These are phyloP conservation scores for Clausena lansium DNA, from an alignment of 345 rosid species.

Conservation along the genomic window DNA sequence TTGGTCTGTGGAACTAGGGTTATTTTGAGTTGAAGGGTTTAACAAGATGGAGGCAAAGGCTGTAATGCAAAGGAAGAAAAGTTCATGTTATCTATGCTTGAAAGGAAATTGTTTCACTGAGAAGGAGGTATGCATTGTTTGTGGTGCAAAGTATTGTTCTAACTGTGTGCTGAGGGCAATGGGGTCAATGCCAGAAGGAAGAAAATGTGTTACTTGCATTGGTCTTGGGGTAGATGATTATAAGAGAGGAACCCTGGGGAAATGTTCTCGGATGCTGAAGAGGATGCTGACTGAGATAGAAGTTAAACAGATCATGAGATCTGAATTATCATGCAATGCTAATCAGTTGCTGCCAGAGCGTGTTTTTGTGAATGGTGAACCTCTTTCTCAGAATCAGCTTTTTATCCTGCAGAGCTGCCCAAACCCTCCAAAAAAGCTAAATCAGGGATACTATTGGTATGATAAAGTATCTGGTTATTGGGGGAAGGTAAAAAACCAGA, in stretches of 20 bases:
- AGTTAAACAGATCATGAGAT: constrained; percentile 52
- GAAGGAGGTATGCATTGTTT: constrained; percentile 85
- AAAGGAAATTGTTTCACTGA: constrained; percentile 63
- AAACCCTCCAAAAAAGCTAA: constrained; percentile 69
- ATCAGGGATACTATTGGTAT: constrained; percentile 84
- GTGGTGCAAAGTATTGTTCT: constrained; percentile 72
- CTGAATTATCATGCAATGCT: constrained; percentile 52
- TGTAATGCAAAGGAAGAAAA: constrained; percentile 63
- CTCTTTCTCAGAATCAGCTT: constrained; percentile 52
- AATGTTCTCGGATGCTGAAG: constrained; percentile 59
- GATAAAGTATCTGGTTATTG: constrained; percentile 79
- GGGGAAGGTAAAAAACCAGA: constrained; percentile 73
- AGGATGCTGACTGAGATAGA: constrained; percentile 43
- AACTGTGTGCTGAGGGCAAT: constrained; percentile 77
- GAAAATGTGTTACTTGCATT: constrained; percentile 78
- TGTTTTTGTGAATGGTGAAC: constrained; percentile 51
- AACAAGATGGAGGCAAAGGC: constrained; percentile 46
- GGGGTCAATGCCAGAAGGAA: constrained; percentile 98
- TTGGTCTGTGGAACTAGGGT: not conserved
- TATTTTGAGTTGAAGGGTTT: not conserved
- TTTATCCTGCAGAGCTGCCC: constrained; percentile 49
- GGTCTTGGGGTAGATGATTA: constrained; percentile 64
- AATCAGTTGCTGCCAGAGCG: constrained; percentile 74
- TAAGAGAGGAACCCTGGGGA: constrained; percentile 57
- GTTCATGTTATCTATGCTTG: constrained; percentile 76